phyloP scores from a whole-genome alignment of 202 grass and related monocot species.

The Hordeum pubiflorum region DNA sequence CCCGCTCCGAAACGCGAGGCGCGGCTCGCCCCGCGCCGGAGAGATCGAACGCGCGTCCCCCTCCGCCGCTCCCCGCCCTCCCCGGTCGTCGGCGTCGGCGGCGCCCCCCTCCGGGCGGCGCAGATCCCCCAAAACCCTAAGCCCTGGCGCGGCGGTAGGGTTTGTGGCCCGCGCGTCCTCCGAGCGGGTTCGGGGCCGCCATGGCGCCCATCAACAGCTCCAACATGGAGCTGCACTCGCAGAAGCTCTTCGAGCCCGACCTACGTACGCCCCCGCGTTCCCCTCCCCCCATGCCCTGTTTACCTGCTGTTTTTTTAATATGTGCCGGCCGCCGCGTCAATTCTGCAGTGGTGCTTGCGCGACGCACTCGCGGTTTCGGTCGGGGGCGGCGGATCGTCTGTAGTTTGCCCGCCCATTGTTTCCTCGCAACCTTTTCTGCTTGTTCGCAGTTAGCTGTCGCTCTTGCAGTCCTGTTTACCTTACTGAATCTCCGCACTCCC shows the following conservation, averaged over 20 bases:
- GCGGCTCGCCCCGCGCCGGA: background rate
- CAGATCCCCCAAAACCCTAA: slow-evolving; percentile 46
- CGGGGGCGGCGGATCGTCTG: background rate
- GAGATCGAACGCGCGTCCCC: background rate
- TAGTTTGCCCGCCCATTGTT: background rate
- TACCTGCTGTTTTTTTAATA: too few species aligned
- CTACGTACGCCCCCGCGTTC: slow-evolving; percentile 34
- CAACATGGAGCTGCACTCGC: slow-evolving; percentile 91
- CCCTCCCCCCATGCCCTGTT: background rate
- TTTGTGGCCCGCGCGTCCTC: slow-evolving; percentile 2
- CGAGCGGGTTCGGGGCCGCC: background rate
- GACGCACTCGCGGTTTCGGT: background rate
- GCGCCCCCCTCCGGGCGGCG: background rate
- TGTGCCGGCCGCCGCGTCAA: background rate
- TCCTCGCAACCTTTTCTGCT: background rate
- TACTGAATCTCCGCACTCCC: background rate
- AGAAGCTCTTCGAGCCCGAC: slow-evolving; percentile 78
- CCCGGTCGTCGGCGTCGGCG: background rate
- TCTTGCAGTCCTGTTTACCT: background rate
- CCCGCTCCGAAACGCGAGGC: background rate
- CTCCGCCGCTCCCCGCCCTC: background rate
- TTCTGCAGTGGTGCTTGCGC: background rate
- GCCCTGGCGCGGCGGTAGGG: slow-evolving; percentile 47
- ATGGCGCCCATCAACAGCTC: slow-evolving; percentile 80
- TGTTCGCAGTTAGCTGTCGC: background rate